phyloP scores from a whole-genome alignment of 73 alveolate genomes.

The Diophrys appendiculata region DNA sequence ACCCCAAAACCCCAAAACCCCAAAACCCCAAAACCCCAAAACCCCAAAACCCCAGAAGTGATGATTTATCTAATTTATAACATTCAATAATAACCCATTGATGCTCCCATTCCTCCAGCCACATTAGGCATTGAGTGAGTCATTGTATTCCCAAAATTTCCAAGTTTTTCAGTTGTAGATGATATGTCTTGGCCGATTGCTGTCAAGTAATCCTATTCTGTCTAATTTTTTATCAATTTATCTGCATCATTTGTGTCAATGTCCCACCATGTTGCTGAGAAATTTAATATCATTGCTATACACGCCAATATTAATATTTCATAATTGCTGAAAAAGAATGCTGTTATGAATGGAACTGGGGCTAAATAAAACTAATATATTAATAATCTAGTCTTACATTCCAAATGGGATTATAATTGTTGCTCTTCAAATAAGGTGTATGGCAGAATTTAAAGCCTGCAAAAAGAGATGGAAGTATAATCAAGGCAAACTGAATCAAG shows the following conservation, averaged over 20 bases:
- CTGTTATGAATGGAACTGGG: neutral
- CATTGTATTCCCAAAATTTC: neutral
- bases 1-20: too few species aligned
- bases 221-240: too few species aligned
- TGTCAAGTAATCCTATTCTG: neutral
- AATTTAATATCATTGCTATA: neutral
- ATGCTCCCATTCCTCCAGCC: too few species aligned
- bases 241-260: constrained; percentile 1
- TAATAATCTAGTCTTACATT: too few species aligned
- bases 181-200: neutral
- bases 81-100: too few species aligned
- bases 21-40: too few species aligned
- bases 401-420: neutral
- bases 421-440: neutral
- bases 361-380: too few species aligned
- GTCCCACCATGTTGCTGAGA: neutral
- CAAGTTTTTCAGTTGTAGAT: neutral
- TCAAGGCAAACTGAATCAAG: neutral
- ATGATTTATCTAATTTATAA: too few species aligned
- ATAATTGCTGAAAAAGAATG: neutral
- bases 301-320: neutral
- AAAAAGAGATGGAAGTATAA: neutral
- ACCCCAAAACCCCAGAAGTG: too few species aligned
- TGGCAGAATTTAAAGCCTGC: neutral
- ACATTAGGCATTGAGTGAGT: neutral